Percentiles rank a stretch among this genome's conserved stretches.
phyloP scores from a whole-genome alignment of 2,329 filamentous ascomycete genomes.

The Fusarium domesticum region DNA sequence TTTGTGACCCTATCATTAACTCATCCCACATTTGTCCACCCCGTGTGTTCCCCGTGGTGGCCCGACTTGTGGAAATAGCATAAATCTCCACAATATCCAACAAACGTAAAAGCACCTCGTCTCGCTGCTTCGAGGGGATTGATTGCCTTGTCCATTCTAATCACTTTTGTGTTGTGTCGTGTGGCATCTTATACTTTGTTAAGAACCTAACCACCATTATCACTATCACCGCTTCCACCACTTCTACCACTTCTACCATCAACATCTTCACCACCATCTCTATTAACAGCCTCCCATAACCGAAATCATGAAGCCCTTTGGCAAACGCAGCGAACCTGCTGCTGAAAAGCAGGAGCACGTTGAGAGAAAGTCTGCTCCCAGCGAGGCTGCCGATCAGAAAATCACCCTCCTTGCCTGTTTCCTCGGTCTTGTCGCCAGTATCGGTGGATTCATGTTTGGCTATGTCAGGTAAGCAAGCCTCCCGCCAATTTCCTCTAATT shows the following conservation, averaged over 20 bases:
- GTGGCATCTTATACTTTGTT: too few species aligned
- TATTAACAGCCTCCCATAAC: background rate
- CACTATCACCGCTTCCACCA: background rate
- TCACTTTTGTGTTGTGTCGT: background rate
- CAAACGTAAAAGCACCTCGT: background rate
- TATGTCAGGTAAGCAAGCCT: conserved; percentile 47
- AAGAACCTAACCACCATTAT: background rate
- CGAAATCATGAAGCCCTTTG: conserved; percentile 21
- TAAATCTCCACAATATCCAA: background rate
- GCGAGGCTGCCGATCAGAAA: conserved; percentile 23
- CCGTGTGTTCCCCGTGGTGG: background rate
- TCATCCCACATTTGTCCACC: background rate
- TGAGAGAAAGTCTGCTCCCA: conserved; percentile 12
- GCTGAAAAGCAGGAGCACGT: conserved; percentile 21
- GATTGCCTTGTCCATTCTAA: background rate
- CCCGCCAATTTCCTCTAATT: background rate
- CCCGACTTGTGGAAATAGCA: background rate
- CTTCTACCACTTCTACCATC: background rate
- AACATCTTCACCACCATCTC: background rate
- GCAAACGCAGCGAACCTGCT: conserved; percentile 18
- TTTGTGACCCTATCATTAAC: background rate
- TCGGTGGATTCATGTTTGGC: conserved; percentile 58
- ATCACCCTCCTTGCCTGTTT: conserved; percentile 44
- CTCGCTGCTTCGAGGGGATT: background rate
- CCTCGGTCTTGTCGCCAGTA: conserved; percentile 50